Conservation (phyloP, 139 green algal genomes). For the Chlamydomonas eustigma region DNA sequence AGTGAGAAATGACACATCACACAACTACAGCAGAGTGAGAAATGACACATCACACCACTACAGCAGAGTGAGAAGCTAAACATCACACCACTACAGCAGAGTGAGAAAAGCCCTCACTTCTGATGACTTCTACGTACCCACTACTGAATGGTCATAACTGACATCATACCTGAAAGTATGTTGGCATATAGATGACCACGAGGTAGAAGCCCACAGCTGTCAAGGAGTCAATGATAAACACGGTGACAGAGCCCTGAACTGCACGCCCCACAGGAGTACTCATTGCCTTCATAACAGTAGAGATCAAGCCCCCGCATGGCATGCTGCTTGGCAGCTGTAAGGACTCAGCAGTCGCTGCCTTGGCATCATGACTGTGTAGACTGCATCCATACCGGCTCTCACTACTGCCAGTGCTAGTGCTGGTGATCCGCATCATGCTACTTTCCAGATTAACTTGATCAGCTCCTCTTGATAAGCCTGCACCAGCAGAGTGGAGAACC, state of each 20-base stretch:
- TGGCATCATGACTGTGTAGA: no score
- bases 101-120: no score
- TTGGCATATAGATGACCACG: constrained; percentile 35
- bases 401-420: background rate
- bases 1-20: no score
- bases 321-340: no score
- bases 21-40: no score
- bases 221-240: constrained; percentile 35
- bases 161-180: constrained; percentile 31
- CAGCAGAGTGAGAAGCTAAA: no score
- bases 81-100: no score
- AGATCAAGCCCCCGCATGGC: no score
- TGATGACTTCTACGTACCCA: no score
- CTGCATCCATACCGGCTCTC: background rate
- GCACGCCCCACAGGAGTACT: background rate
- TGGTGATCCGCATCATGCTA: background rate
- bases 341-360: background rate
- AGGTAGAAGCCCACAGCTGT: constrained; percentile 40
- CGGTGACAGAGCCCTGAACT: background rate
- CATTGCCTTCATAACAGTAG: background rate
- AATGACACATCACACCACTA: no score
- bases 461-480: background rate
- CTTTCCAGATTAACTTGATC: no score
- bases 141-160: no score
- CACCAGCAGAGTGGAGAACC: background rate